These are phyloP conservation scores for Puccinia horiana DNA, from an alignment of 1,284 basidiomycete species.

Conservation along the genomic window DNA sequence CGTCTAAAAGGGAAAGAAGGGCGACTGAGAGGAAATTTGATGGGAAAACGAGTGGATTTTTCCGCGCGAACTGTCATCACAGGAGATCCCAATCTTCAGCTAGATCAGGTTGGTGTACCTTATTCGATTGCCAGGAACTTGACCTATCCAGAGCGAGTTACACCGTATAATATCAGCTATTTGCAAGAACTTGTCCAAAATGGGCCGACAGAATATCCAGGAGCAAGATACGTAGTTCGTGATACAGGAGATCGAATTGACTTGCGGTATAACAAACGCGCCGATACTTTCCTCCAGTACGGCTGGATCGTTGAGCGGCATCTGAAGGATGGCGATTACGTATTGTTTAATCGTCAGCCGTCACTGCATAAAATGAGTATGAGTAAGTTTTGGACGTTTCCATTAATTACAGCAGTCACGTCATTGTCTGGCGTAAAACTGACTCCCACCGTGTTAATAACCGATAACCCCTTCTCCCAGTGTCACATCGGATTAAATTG, in stretches of 20 bases:
- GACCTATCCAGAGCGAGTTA: slow-evolving; percentile 97
- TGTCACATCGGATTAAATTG: slow-evolving; percentile 95
- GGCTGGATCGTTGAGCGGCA: slow-evolving; percentile 99
- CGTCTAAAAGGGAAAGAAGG: slow-evolving; percentile 99
- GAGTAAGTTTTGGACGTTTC: slow-evolving; percentile 62
- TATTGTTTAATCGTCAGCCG: slow-evolving; percentile 97
- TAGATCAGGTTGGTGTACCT: slow-evolving; percentile 98
- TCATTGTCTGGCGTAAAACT: not conserved
- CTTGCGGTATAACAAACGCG: slow-evolving; percentile 92
- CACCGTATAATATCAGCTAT: slow-evolving; percentile 94
- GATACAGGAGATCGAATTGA: slow-evolving; percentile 98
- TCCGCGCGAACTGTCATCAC: slow-evolving; percentile 99
- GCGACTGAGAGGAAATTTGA: slow-evolving; percentile 93
- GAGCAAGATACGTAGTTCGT: slow-evolving; percentile 93
- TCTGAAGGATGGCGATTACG: slow-evolving; percentile 93
- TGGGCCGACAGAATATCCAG: slow-evolving; percentile 92
- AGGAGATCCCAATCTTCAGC: slow-evolving; percentile 92
- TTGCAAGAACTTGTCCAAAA: slow-evolving; percentile 95
- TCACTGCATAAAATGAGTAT: slow-evolving; percentile 99
- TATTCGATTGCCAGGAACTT: slow-evolving; percentile 94
- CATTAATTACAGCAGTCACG: not conserved
- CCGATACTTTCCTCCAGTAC: slow-evolving; percentile 94
- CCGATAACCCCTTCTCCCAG: slow-evolving; percentile 30
- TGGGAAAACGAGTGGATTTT: slow-evolving; percentile 99
- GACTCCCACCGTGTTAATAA: not conserved